These are phyloP conservation scores for Gaeumannomyces tritici DNA, from an alignment of 2,329 filamentous ascomycete genomes.

Conservation along the genomic window DNA sequence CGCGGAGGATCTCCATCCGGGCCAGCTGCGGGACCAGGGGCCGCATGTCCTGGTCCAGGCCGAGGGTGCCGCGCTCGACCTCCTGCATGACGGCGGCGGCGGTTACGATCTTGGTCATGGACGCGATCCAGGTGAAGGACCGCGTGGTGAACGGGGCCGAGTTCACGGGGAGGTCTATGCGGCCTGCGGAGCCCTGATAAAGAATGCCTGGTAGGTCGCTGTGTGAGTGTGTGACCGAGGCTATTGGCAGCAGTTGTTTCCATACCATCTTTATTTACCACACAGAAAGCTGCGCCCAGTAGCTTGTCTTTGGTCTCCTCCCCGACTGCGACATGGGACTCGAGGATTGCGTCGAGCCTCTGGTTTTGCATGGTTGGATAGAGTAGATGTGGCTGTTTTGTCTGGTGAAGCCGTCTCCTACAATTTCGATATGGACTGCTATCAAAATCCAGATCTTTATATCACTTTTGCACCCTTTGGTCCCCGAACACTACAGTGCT, in stretches of 20 bases:
- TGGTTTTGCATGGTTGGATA: constrained; percentile 3
- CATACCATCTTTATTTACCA: constrained; percentile 15
- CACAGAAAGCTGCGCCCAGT: constrained; percentile 17
- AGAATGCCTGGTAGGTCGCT: constrained; percentile 16
- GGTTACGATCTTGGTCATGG: constrained; percentile 46
- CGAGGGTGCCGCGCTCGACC: constrained; percentile 39
- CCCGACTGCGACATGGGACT: constrained; percentile 12
- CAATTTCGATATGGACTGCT: too few species aligned
- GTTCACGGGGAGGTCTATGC: constrained; percentile 17
- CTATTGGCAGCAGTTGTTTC: background rate
- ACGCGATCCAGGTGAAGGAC: constrained; percentile 40
- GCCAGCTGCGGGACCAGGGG: constrained; percentile 40
- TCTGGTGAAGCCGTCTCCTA: background rate
- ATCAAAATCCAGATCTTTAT: too few species aligned
- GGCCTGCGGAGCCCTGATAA: constrained; percentile 26
- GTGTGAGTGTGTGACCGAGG: background rate
- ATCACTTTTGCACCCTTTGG: too few species aligned
- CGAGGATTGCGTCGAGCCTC: constrained; percentile 15
- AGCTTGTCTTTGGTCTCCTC: constrained; percentile 18
- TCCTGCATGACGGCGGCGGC: constrained; percentile 47
- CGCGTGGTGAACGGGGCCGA: constrained; percentile 20
- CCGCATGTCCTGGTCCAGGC: constrained; percentile 35
- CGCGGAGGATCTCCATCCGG: constrained; percentile 30
- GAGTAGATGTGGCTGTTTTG: background rate
- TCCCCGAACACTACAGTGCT: too few species aligned